Percentiles rank a stretch among this genome's conserved stretches.
Evolutionary conservation across 495 filamentous ascomycete genomes (phyloP).

Genomic region (Penicillium dipodomyicola): DNA sequence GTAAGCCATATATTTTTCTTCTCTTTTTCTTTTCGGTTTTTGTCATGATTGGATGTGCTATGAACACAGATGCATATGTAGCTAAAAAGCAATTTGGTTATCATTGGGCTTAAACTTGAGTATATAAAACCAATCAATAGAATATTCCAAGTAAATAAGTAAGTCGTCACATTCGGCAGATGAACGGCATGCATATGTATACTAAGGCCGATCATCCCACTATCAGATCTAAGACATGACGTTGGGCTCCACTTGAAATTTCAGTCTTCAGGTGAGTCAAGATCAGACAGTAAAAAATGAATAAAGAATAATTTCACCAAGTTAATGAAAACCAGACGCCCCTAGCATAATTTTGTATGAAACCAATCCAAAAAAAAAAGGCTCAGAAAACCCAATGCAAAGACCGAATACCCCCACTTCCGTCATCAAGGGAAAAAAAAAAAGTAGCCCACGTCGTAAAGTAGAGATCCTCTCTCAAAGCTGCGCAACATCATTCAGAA

Average conservation of each 20-base stretch:
- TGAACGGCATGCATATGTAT: neutral
- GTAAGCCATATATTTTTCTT: neutral
- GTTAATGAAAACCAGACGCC: neutral
- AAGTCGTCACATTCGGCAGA: neutral
- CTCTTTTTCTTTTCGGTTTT: conserved; percentile 11
- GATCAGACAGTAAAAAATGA: neutral
- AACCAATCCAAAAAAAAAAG: neutral
- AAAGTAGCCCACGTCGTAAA: neutral
- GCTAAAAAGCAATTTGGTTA: conserved; percentile 8
- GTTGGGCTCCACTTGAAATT: conserved; percentile 8
- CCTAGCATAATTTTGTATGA: conserved; percentile 8
- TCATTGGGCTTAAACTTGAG: conserved; percentile 1
- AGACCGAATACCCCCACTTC: neutral
- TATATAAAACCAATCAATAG: neutral
- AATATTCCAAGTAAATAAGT: neutral
- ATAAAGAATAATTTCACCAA: neutral
- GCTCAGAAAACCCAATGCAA: neutral
- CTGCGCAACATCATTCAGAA: conserved; percentile 84
- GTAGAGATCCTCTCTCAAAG: conserved; percentile 46
- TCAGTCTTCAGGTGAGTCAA: neutral
- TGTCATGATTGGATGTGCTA: conserved; percentile 28
- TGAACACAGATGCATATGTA: conserved; percentile 18
- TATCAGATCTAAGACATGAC: conserved; percentile 9
- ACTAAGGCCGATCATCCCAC: neutral
- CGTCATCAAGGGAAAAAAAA: conserved; percentile 1